Percentiles rank a stretch among this genome's conserved stretches.
phyloP scores from a whole-genome alignment of 768 basidiomycete genomes.

The Lactarius akahatsu region DNA sequence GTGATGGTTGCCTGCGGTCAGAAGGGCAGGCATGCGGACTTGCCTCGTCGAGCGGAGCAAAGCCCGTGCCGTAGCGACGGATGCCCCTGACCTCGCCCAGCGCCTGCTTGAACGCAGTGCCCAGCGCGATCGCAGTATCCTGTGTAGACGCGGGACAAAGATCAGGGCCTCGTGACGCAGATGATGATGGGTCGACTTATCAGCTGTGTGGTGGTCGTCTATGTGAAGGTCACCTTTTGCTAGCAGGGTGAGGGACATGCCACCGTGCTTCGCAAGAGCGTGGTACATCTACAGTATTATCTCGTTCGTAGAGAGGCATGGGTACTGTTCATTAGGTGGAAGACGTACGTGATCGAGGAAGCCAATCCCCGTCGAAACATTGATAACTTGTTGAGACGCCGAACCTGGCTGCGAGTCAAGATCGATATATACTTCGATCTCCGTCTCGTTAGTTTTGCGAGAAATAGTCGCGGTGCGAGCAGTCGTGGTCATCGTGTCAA shows the following conservation, averaged over 20 bases:
- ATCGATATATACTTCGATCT: conserved; percentile 77
- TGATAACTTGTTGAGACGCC: conserved; percentile 65
- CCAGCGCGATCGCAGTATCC: conserved; percentile 85
- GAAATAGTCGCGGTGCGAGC: conserved; percentile 66
- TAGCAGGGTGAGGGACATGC: conserved; percentile 86
- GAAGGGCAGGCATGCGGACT: conserved; percentile 23
- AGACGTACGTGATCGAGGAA: conserved; percentile 90
- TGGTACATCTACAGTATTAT: conserved; percentile 79
- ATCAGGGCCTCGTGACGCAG: conserved; percentile 10
- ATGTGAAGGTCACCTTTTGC: conserved; percentile 97
- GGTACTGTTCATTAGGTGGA: not conserved
- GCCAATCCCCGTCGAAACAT: conserved; percentile 93
- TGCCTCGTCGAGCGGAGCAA: conserved; percentile 96
- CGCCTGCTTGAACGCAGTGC: conserved; percentile 91
- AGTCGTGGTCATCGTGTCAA: conserved; percentile 36
- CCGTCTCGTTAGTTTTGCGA: conserved; percentile 88
- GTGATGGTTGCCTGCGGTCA: conserved; percentile 6
- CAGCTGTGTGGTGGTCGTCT: conserved; percentile 98
- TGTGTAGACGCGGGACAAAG: conserved; percentile 47
- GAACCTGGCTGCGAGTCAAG: conserved; percentile 77
- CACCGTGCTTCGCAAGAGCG: conserved; percentile 94
- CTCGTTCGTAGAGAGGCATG: not conserved
- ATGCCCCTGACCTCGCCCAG: conserved; percentile 95
- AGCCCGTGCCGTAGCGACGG: conserved; percentile 91
- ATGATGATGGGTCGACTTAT: conserved; percentile 53